Conservation (phyloP, 2,329 filamentous ascomycete genomes). For the Sporothrix brasiliensis region DNA sequence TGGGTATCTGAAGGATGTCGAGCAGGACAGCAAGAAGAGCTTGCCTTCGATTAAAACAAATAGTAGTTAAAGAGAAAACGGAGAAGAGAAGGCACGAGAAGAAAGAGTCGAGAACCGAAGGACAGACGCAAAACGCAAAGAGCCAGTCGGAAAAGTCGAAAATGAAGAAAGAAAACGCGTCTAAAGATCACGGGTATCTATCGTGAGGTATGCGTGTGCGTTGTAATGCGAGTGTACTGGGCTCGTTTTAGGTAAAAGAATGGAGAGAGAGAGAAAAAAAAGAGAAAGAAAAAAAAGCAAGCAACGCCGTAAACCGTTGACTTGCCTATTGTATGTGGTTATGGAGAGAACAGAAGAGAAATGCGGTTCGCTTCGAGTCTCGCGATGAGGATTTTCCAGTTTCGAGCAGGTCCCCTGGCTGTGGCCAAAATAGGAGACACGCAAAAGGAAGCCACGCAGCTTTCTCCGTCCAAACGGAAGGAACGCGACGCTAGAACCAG, state of each 20-base stretch:
- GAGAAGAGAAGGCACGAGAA: conserved; percentile 27
- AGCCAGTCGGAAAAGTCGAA: neutral
- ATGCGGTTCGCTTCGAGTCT: conserved; percentile 18
- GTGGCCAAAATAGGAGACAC: conserved; percentile 23
- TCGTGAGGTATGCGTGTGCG: conserved; percentile 8
- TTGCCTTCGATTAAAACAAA: conserved; percentile 26
- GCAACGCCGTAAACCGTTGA: conserved; percentile 22
- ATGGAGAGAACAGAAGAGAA: conserved; percentile 2
- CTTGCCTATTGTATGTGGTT: conserved; percentile 1
- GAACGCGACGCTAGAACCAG: conserved; percentile 26
- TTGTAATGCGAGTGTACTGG: conserved; percentile 8
- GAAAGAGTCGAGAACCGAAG: conserved; percentile 24
- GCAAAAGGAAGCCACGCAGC: conserved; percentile 21
- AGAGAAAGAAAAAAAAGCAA: neutral
- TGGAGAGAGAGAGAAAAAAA: neutral
- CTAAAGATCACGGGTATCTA: conserved; percentile 22
- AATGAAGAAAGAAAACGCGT: conserved; percentile 28
- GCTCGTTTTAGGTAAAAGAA: conserved; percentile 6
- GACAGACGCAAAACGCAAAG: conserved; percentile 3
- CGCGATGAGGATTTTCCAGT: conserved; percentile 24
- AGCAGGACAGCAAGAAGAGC: neutral
- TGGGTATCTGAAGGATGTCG: conserved; percentile 15
- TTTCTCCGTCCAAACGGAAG: conserved; percentile 13
- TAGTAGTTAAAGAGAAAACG: conserved; percentile 11
- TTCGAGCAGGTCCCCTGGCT: conserved; percentile 20